These are phyloP conservation scores for Austroboletus festivus DNA, from an alignment of 768 basidiomycete genomes.

Conservation along the genomic window DNA sequence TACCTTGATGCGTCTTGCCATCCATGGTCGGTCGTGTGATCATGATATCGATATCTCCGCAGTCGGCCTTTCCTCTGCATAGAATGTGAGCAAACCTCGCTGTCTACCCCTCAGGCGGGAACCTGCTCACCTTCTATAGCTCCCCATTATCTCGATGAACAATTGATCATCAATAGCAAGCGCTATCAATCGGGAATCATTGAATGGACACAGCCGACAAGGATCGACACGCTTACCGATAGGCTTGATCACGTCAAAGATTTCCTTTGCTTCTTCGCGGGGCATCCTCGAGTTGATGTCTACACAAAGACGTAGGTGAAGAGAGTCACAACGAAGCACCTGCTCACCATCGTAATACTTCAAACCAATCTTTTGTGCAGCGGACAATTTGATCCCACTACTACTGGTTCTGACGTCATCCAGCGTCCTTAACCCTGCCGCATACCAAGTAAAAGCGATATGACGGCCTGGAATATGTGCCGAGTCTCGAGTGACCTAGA, in stretches of 20 bases:
- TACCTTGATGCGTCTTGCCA: constrained; percentile 72
- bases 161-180: constrained; percentile 66
- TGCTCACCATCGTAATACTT: constrained; percentile 63
- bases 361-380: constrained; percentile 65
- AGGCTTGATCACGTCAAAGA: constrained; percentile 70
- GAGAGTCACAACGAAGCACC: neutral
- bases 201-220: no score
- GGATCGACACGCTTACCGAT: constrained; percentile 46
- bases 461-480: constrained; percentile 44
- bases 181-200: no score
- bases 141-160: constrained; percentile 87
- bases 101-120: no score
- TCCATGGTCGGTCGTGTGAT: constrained; percentile 74
- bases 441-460: constrained; percentile 72
- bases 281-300: constrained; percentile 89
- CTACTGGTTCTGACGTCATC: constrained; percentile 65
- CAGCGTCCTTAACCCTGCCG: constrained; percentile 71
- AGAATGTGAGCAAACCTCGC: neutral
- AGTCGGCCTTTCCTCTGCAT: constrained; percentile 69
- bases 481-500: no score
- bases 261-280: constrained; percentile 67
- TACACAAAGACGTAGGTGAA: constrained; percentile 19
- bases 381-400: constrained; percentile 56
- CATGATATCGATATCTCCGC: constrained; percentile 90
- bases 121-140: constrained; percentile 69